Evolutionary conservation across 2,329 filamentous ascomycete genomes (phyloP).

Genomic region (Sarocladium brachiariae): DNA sequence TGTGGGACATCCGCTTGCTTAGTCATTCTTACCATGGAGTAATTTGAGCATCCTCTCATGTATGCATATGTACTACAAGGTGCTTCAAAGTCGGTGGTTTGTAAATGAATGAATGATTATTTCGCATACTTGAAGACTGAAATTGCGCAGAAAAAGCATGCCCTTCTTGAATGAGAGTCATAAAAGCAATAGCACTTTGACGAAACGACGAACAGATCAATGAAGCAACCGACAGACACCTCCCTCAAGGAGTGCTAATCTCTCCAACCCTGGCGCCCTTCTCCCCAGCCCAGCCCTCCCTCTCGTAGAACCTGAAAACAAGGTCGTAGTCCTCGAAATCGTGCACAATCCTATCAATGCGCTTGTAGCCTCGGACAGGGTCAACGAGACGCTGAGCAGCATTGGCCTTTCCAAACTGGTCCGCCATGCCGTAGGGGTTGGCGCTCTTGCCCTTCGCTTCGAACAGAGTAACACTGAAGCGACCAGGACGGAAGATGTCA

Average conservation of each 20-base stretch:
- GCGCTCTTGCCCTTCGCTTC: constrained; percentile 66
- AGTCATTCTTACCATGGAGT: no score
- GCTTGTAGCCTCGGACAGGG: constrained; percentile 74
- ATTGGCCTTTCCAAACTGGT: constrained; percentile 24
- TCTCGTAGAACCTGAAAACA: constrained; percentile 93
- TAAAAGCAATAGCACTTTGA: background rate
- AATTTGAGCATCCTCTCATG: no score
- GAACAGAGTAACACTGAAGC: constrained; percentile 94
- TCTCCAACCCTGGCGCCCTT: constrained; percentile 49
- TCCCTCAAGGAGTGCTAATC: constrained; percentile 21
- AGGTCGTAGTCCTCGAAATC: constrained; percentile 96
- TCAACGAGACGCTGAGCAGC: constrained; percentile 57
- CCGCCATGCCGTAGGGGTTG: constrained; percentile 32
- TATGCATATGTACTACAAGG: no score
- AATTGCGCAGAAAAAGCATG: no score
- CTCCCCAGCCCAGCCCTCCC: constrained; percentile 64
- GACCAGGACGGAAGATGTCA: constrained; percentile 92
- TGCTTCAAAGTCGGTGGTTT: no score
- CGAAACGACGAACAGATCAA: background rate
- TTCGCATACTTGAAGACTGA: no score
- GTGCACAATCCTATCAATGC: constrained; percentile 91
- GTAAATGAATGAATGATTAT: no score
- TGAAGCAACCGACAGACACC: background rate
- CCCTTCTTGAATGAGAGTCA: no score
- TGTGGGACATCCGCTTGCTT: background rate